Base-by-base conservation (phyloP, 495 filamentous ascomycete genomes). In the Patellaria atrata region DNA sequence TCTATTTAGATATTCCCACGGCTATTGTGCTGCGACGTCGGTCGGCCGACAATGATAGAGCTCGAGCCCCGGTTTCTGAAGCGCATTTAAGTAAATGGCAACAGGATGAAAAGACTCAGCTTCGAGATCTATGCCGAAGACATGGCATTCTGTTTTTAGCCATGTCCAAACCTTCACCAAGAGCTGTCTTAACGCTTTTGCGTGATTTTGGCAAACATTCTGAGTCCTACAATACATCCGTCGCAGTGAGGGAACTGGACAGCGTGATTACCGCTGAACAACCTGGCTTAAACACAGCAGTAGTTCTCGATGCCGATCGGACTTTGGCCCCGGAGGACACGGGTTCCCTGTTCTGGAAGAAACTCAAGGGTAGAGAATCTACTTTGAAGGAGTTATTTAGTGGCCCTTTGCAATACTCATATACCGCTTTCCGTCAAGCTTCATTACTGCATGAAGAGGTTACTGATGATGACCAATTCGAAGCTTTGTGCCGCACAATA, bases 291-390 rank as follows among this genome's bases (percentile, higher is more conserved):
- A 38, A 64, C 37, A 70, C 59, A 1, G 47, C 71, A 26, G 37
- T 77, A 32, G 61, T 73, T 1, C 37, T 79, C 19, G 75, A 79
- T 41, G 72, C 51, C 3, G 73, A 79, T 41, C 68, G 50, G 38
- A 77, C 72, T 0, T 50, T 81, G 38, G 52, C 64, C 29, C 41
- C 62, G 13, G 35, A 61, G 27, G 73, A 81, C 40, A 67, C 68
- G 9, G 70, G 71, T 12, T 41, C 19, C 3, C 25, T 70, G 35
- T 77, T 71, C 51, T 77, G 68, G 67, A 25, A 51, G 25, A 7
- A 34, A 50, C 15, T 41, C 44, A 32, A 20, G 37, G 27, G 33
- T 0, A 30, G 36, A 9, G 32, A 44, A 16, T 12, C 31, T 36
- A 56, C 65, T 5, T 43, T 74, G 38, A 67, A 63, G 20, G 34